These are phyloP conservation scores for Tephrocybe sp. DNA, from an alignment of 768 basidiomycete species.

Conservation along the genomic window DNA sequence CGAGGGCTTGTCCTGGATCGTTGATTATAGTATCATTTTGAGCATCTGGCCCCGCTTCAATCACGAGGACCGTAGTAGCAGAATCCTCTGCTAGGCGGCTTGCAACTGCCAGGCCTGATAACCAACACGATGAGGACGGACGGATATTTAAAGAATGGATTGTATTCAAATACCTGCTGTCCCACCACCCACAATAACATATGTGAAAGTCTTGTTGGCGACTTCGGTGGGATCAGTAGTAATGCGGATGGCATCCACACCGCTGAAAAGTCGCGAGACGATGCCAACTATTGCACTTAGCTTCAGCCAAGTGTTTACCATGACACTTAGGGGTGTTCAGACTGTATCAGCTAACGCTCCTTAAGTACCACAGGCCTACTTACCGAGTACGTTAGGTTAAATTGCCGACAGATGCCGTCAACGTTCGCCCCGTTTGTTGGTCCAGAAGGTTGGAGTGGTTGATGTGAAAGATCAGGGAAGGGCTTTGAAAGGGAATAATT, in stretches of 20 bases:
- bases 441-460: background rate
- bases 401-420: background rate
- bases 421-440: background rate
- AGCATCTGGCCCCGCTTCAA: slow-evolving; percentile 17
- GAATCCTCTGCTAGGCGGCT: slow-evolving; percentile 16
- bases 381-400: background rate
- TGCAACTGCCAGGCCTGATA: slow-evolving; percentile 12
- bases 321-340: background rate
- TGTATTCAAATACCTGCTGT: slow-evolving; percentile 18
- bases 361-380: background rate
- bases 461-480: background rate
- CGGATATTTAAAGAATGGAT: too few species aligned
- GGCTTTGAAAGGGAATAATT: background rate
- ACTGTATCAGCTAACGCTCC: background rate
- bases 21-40: slow-evolving; percentile 12
- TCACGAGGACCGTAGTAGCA: slow-evolving; percentile 5
- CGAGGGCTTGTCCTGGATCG: slow-evolving; percentile 11
- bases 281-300: background rate
- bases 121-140: background rate
- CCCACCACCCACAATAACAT: slow-evolving; percentile 14
- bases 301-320: slow-evolving; percentile 1
- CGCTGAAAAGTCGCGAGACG: background rate
- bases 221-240: slow-evolving; percentile 10
- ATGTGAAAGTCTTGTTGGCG: slow-evolving; percentile 11
- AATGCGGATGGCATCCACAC: slow-evolving; percentile 9